Evolutionary conservation across 345 rosid species (phyloP), one percentile per base, ranked within the genome.

Genomic region (Erysimum cheiranthoides): DNA sequence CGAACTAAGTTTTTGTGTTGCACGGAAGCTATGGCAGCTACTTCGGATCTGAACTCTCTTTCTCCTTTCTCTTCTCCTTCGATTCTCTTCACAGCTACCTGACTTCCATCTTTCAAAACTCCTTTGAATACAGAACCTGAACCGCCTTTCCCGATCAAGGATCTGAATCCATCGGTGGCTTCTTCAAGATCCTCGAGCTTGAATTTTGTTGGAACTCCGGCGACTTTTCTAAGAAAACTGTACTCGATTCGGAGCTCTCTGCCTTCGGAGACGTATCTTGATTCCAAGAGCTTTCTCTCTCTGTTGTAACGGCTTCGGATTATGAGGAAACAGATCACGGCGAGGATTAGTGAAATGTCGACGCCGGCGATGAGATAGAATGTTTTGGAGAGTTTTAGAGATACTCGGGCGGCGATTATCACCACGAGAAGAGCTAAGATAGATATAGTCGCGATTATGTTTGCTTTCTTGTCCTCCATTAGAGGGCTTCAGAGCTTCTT

Each of bases 141-240:
- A 1, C 92, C 86, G 5, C 93, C 96, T 65, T 71, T 81, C 10
- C 96, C 96, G 34, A 90, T 60, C 50, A 83, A 58, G 3, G 86
- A 60, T 14, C 73, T 72, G 72, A 91, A 93, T 58, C 85, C 80
- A 16, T 87, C 90, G 0, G 97, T 91, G 5, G 97, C 98, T 57
- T 88, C 92, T 70, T 89, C 98, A 1, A 93, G 81, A 72, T 93
- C 97, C 38, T 78, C 84, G 75, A 65, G 75, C 39, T 81, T 77
- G 77, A 89, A 93, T 60, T 81, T 89, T 2, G 77, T 89, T 0
- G 98, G 97, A 10, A 91, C 83, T 5, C 96, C 96, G 0, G 98
- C 96, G 18, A 93, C 96, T 83, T 88, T 89, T 63, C 98, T 65
- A 1, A 93, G 78, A 57, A 93, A 91, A 70, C 96, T 93, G 74